These are phyloP conservation scores for Myxozyma sirexii DNA, from an alignment of 805 yeast genomes.

Conservation along the genomic window DNA sequence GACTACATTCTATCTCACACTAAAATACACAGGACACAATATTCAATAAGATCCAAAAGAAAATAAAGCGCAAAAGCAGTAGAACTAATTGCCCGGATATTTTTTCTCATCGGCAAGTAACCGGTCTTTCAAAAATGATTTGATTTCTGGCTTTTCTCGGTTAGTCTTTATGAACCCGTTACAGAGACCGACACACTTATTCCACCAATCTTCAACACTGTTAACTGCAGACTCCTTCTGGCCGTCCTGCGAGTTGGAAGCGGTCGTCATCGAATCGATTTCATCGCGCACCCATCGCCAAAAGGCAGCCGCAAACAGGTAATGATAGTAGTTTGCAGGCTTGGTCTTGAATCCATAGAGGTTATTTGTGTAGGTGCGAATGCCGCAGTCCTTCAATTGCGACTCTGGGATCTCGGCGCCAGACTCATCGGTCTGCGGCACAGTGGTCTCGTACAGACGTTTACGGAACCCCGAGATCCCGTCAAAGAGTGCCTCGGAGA, in stretches of 20 bases:
- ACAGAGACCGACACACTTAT: conserved; percentile 28
- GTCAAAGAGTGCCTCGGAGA: conserved; percentile 30
- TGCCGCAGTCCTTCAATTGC: conserved; percentile 22
- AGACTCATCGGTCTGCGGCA: conserved; percentile 10
- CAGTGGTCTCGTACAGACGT: conserved; percentile 21
- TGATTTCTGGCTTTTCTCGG: conserved; percentile 16
- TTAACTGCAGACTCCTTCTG: conserved; percentile 4
- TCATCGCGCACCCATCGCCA: conserved; percentile 35
- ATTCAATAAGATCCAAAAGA: background rate
- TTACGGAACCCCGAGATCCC: conserved; percentile 27
- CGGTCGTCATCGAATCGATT: conserved; percentile 22
- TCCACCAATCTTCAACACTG: conserved; percentile 32
- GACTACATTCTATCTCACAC: background rate
- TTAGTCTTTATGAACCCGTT: conserved; percentile 23
- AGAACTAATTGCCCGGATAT: conserved; percentile 11
- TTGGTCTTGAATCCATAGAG: conserved; percentile 20
- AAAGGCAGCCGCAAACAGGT: conserved; percentile 32
- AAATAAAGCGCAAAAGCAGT: background rate
- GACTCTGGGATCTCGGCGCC: conserved; percentile 13
- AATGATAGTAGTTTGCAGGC: conserved; percentile 31
- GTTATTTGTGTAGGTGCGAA: conserved; percentile 27
- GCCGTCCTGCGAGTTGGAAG: background rate
- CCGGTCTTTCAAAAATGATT: conserved; percentile 27
- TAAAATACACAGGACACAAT: background rate
- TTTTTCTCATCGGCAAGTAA: conserved; percentile 25